Evolutionary conservation across 1,139 yeast genomes (phyloP), one percentile per base, ranked within the genome.

Genomic region (Taphrina deformans): DNA sequence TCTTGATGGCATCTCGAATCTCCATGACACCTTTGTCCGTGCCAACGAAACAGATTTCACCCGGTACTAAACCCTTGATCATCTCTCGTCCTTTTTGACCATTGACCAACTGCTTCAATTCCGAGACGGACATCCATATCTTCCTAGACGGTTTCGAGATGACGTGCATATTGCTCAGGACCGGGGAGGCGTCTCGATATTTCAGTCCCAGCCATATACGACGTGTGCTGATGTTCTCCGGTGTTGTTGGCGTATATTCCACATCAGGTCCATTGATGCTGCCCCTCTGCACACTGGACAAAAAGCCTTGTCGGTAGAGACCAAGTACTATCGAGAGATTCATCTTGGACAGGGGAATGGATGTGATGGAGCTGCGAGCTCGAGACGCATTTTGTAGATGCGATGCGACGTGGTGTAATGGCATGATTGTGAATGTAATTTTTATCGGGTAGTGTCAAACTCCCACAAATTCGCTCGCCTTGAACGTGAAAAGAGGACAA

Each of bases 181-280:
- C 96, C 0, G 97, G 87, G 69, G 80, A 80, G 73, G 87, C 85
- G 70, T 89, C 85, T 73, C 96, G 85, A 76, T 95, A 93, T 74
- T 93, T 93, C 73, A 93, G 79, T 1, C 92, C 96, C 23, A 93
- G 77, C 99, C 99, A 93, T 67, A 93, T 81, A 71, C 96, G 83
- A 73, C 99, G 84, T 0, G 95, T 83, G 18, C 96, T 78, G 53
- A 93, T 84, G 73, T 93, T 92, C 74, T 89, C 96, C 50, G 87
- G 91, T 0, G 98, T 91, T 31, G 89, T 90, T 44, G 91, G 96
- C 0, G 84, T 85, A 18, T 89, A 87, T 14, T 74, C 77, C 40
- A 72, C 73, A 75, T 95, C 98, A 18, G 99, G 99, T 0, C 97
- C 97, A n/a, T 82, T 76, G 2, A 84, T 79, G n/a, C 95, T 88